Evolutionary conservation across 225 moss, liverwort and hornwort species (phyloP), one percentile per base, ranked within the genome.

Genomic region (Marchantia polymorpha): DNA sequence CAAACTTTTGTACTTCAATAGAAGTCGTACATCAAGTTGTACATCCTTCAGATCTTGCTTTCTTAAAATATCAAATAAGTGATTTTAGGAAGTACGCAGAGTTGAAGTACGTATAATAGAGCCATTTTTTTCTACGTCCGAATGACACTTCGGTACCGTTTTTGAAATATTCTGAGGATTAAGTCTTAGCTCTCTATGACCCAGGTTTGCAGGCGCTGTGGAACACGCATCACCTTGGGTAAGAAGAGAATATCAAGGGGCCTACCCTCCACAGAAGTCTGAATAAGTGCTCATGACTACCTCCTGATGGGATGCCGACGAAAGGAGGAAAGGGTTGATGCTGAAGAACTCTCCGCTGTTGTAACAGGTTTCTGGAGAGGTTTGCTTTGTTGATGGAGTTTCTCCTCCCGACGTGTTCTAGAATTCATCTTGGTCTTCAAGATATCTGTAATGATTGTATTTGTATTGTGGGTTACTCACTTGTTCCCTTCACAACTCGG

Each of bases 171-270:
- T 17, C 5, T 4, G 10, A 27, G 65, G 4, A 29, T 65, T 12
- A 65, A 10, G 4, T 9, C n/a, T 27, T 29, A 27, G 27, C 29
- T 69, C 17, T 48, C 7, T 47, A 17, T 73, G 46, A 64, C 50
- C n/a, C 75, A 78, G 75, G 75, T 50, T 55, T 31, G 70, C 69
- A 72, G 54, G 78, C 31, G 78, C 74, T 69, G 84, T 47, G 84
- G 84, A 66, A 77, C 72, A 29, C 52, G 27, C 73, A 56, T 54
- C 48, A n/a, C 67, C 23, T 69, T 74, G 74, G 59, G 73, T 74
- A 77, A 49, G 54, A 74, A 59, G 82, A 82, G 82, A 49, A 73
- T 61, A 52, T 8, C 75, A 64, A 17, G 81, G 55, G 54, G 31
- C 22, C 0, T 23, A 52, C 78, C 78, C 67, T 60, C 55, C 54